Base-by-base conservation (phyloP, 1,139 yeast genomes). In the Debaryomycetaceae sp. region DNA sequence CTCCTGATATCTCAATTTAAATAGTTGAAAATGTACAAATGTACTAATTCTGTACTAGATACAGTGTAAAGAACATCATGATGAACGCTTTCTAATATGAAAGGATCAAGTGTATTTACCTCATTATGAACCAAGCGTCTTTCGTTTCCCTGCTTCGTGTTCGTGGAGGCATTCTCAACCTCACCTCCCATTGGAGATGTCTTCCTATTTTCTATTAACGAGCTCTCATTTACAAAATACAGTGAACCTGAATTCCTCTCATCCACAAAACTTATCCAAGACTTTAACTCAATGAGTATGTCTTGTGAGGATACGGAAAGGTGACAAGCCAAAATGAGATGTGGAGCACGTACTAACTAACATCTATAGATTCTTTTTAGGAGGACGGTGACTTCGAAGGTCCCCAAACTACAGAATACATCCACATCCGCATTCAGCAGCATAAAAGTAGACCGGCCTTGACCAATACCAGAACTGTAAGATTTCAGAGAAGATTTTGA, bases 401-500 rank as follows among this genome's bases (percentile, higher is more conserved):
- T 4, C 20, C 95, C 60, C 95, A 91, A 76, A 87, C 96, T 64
- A 85, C 96, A 52, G 89, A 88, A 77, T 89, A 90, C 76, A 88
- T 93, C 70, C 99, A 91, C 74, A 90, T 93, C 68, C 95, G 99
- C 81, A 91, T 95, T 68, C 99, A 93, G 76, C 99, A 93, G 78
- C 95, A 99, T 81, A 93, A 93, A 79, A 99, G 99, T 70, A 91
- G 99, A 77, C 93, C 93, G 76, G 91, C 99, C 55, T 83, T 93
- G 70, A 93, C 99, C 56, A 93, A 81, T 93, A 50, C 98, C 99
- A 56, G 82, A 75, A 56, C 98, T 93, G 70, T 93, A 89, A 73
- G 99, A 93, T 68, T 78, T 87, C 68, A 93, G n/a, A 93, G 77
- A 88, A 93, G 65, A 90, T 93, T 62, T 79, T 93, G 63, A 89